These are phyloP conservation scores for Apiosordaria backusii DNA, from an alignment of 495 filamentous ascomycete genomes.

Conservation along the genomic window DNA sequence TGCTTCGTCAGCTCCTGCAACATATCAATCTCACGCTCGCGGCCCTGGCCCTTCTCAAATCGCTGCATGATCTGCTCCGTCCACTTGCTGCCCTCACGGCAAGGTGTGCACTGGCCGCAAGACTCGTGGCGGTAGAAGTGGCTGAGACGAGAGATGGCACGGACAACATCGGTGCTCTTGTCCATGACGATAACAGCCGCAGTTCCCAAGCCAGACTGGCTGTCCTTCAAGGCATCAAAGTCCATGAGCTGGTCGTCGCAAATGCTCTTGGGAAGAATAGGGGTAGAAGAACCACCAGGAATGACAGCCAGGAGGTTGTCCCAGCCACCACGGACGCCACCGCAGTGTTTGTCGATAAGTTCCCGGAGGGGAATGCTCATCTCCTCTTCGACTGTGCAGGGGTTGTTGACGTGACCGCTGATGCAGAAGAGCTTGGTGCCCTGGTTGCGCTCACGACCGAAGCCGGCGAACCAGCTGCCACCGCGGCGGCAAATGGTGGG, in stretches of 20 bases:
- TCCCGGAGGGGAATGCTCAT: constrained; percentile 95
- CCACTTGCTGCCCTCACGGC: constrained; percentile 96
- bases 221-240: constrained; percentile 97
- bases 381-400: constrained; percentile 95
- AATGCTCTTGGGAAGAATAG: constrained; percentile 79
- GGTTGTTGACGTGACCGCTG: constrained; percentile 98
- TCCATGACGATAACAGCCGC: constrained; percentile 99
- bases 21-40: constrained; percentile 96
- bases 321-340: constrained; percentile 94
- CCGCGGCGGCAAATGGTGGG: constrained; percentile 95
- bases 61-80: constrained; percentile 97
- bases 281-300: constrained; percentile 93
- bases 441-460: constrained; percentile 90
- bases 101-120: constrained; percentile 97
- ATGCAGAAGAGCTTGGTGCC: constrained; percentile 99
- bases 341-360: constrained; percentile 95
- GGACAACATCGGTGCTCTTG: constrained; percentile 92
- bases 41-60: constrained; percentile 84
- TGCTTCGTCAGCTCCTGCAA: constrained; percentile 98
- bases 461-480: constrained; percentile 83
- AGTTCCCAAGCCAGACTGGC: constrained; percentile 93
- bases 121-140: constrained; percentile 98
- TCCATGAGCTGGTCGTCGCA: constrained; percentile 98
- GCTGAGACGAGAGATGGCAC: constrained; percentile 84
- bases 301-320: constrained; percentile 95